A percentile compares a stretch with the other conserved stretches of the same genome.
phyloP scores from a whole-genome alignment of 371 early-diverging fungal genomes.

The Mortierella sp. region DNA sequence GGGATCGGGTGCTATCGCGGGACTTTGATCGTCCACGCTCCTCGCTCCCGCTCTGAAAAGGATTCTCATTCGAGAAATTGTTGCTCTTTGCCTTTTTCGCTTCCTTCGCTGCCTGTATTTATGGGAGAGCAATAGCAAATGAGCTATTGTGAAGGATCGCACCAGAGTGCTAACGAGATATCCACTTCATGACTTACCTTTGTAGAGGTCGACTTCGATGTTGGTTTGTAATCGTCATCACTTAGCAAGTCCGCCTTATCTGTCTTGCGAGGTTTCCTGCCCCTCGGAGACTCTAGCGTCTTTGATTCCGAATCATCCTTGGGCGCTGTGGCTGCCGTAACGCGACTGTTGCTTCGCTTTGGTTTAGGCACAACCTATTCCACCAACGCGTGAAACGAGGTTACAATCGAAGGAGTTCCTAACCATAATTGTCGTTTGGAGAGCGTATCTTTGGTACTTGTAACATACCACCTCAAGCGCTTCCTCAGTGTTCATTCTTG shows the following conservation, averaged over 20 bases:
- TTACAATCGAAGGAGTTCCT: neutral
- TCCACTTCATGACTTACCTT: conserved; percentile 4
- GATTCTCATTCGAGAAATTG: conserved; percentile 48
- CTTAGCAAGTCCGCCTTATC: conserved; percentile 23
- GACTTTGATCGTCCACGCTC: conserved; percentile 23
- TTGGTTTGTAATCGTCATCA: conserved; percentile 23
- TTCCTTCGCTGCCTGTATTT: neutral
- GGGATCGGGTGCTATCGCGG: conserved; percentile 24
- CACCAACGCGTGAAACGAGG: neutral
- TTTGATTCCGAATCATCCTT: conserved; percentile 22
- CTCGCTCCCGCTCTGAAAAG: conserved; percentile 42
- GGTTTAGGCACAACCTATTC: conserved; percentile 25
- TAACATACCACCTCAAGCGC: neutral
- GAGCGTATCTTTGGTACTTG: neutral
- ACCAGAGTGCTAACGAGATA: neutral
- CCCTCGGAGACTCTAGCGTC: conserved; percentile 15
- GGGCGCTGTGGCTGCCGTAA: conserved; percentile 2
- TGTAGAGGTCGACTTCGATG: neutral
- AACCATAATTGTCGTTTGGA: no score
- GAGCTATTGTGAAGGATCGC: neutral
- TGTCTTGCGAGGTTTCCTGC: conserved; percentile 17
- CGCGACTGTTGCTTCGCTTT: conserved; percentile 39
- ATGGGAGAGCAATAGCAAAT: neutral
- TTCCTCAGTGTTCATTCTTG: neutral
- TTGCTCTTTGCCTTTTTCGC: conserved; percentile 12